Conservation (phyloP, 768 basidiomycete species). For the Termitomyces eurrhizus region DNA sequence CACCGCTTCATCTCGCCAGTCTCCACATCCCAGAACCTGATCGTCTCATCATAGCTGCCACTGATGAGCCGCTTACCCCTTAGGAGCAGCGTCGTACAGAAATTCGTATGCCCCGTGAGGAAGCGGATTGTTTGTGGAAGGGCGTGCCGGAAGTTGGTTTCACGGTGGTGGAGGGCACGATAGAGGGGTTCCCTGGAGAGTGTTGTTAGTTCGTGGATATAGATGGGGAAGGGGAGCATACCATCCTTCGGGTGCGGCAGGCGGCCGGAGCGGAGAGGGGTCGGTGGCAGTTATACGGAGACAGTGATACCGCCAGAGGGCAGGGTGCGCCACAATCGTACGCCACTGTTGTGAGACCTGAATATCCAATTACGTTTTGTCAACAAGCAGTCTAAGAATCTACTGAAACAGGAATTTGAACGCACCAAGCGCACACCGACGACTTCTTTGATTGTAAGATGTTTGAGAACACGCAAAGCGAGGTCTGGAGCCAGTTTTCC, state of each 20-base stretch:
- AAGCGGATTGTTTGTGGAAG: conserved; percentile 75
- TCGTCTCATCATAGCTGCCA: conserved; percentile 89
- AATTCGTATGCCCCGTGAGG: conserved; percentile 81
- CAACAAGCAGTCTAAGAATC: conserved; percentile 32
- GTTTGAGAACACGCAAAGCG: conserved; percentile 58
- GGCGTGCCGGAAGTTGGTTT: conserved; percentile 76
- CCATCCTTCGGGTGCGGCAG: conserved; percentile 70
- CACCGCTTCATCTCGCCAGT: conserved; percentile 65
- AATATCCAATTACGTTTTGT: conserved; percentile 20
- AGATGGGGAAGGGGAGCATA: conserved; percentile 27
- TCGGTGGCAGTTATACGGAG: conserved; percentile 69
- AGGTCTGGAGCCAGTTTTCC: conserved; percentile 66
- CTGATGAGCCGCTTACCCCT: conserved; percentile 81
- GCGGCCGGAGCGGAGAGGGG: conserved; percentile 60
- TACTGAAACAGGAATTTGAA: conserved; percentile 16
- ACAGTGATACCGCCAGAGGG: conserved; percentile 76
- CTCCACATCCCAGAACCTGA: conserved; percentile 86
- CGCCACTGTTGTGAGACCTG: conserved; percentile 47
- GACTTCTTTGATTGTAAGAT: conserved; percentile 53
- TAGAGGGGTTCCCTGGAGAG: conserved; percentile 55
- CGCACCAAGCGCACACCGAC: conserved; percentile 54
- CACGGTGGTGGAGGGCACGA: conserved; percentile 77
- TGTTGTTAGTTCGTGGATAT: background rate
- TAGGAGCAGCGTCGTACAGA: conserved; percentile 78
- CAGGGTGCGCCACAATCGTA: conserved; percentile 51